Evolutionary conservation across 495 filamentous ascomycete species (phyloP).

Genomic region (Penicillium nucicola): DNA sequence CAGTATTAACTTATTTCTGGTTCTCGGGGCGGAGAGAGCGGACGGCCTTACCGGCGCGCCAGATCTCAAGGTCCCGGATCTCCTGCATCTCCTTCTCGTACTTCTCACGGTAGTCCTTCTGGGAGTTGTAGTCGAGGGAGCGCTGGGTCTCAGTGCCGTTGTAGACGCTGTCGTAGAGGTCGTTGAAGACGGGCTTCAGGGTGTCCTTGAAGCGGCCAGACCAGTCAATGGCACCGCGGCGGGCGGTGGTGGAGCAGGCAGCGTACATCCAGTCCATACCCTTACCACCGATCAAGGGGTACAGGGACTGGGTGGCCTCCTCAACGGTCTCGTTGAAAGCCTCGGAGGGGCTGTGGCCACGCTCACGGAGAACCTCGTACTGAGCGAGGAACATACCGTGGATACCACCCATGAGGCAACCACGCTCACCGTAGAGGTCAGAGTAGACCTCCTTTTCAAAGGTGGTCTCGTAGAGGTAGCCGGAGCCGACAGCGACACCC

Average conservation of each 20-base stretch:
- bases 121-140: constrained; percentile 90
- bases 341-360: constrained; percentile 93
- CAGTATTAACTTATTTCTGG: constrained; percentile 63
- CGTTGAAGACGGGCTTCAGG: constrained; percentile 96
- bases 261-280: constrained; percentile 99
- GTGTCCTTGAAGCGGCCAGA: constrained; percentile 89
- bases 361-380: constrained; percentile 99
- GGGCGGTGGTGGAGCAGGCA: constrained; percentile 97
- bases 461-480: constrained; percentile 99
- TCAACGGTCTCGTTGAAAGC: constrained; percentile 99
- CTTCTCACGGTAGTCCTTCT: constrained; percentile 91
- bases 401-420: constrained; percentile 99
- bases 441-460: constrained; percentile 99
- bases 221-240: constrained; percentile 99
- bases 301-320: constrained; percentile 96
- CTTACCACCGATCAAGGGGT: constrained; percentile 92
- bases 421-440: constrained; percentile 98
- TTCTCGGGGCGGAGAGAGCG: constrained; percentile 89
- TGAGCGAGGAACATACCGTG: constrained; percentile 99
- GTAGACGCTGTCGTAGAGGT: constrained; percentile 88
- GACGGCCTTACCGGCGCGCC: constrained; percentile 96
- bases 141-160: constrained; percentile 89
- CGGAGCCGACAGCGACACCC: constrained; percentile 91
- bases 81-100: constrained; percentile 96
- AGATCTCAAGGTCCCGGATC: constrained; percentile 96